These are phyloP conservation scores for Acacia concinna DNA, from an alignment of 331 rosid genomes.

Conservation along the genomic window DNA sequence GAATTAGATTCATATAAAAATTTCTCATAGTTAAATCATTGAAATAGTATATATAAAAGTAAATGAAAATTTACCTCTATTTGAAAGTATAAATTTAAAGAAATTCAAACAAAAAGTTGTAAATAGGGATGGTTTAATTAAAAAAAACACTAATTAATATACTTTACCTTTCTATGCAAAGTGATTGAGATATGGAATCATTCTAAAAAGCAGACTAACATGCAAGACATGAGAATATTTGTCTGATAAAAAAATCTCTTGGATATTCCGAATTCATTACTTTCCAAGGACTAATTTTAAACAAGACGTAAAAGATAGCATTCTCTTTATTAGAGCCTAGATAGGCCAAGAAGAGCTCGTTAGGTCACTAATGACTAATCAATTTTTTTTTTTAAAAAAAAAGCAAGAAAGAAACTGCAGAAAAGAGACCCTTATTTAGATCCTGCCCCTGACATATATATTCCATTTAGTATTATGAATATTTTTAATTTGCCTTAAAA, in stretches of 20 bases:
- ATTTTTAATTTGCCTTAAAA: neutral
- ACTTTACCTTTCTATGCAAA: too few species aligned
- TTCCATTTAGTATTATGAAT: neutral
- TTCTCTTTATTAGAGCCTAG: neutral
- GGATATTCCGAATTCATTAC: neutral
- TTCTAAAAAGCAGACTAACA: neutral
- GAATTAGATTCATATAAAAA: too few species aligned
- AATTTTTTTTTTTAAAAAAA: too few species aligned
- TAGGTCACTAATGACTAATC: neutral
- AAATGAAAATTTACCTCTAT: too few species aligned
- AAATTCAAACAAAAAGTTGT: too few species aligned
- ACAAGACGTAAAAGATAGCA: neutral
- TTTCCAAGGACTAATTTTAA: neutral
- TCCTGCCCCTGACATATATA: neutral
- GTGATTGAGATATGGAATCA: too few species aligned
- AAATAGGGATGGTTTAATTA: too few species aligned
- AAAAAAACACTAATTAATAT: too few species aligned
- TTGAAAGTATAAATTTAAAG: too few species aligned
- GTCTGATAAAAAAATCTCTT: neutral
- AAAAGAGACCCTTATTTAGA: neutral
- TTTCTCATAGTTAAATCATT: too few species aligned
- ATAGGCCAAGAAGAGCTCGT: neutral
- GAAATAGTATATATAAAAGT: too few species aligned
- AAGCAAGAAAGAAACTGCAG: neutral
- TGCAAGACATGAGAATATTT: neutral